A percentile compares a stretch with the other conserved stretches of the same genome.
Evolutionary conservation across 768 basidiomycete species (phyloP).

Genomic region (Polyporus arcularius): DNA sequence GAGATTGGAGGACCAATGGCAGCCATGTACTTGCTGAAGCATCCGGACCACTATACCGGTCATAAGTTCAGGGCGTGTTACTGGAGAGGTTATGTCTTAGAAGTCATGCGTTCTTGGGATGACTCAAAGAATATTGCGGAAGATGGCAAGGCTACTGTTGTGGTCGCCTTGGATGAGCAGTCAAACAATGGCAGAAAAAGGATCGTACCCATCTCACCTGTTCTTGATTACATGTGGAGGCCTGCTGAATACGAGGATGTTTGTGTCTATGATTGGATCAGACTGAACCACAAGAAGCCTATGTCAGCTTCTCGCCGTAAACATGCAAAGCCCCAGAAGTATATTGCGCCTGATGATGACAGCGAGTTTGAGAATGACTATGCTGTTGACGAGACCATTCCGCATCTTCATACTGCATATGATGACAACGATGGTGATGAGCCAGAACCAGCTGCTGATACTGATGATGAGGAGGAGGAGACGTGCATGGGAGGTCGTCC

Average conservation of each 20-base stretch:
- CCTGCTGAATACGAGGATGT: constrained; percentile 2
- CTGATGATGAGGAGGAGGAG: too few relatives aligned
- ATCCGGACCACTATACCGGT: constrained; percentile 19
- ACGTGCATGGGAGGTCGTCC: too few relatives aligned
- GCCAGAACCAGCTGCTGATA: too few relatives aligned
- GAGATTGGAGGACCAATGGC: constrained; percentile 20
- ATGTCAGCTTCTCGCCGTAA: neutral
- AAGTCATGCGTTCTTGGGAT: neutral
- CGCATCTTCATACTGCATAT: too few relatives aligned
- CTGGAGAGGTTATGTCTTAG: constrained; percentile 7
- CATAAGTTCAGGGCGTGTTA: constrained; percentile 12
- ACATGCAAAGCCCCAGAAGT: neutral
- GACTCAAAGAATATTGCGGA: neutral
- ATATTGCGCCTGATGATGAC: neutral
- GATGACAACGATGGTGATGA: too few relatives aligned
- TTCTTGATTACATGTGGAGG: constrained; percentile 12
- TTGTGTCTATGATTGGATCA: constrained; percentile 6
- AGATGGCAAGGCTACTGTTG: constrained; percentile 1
- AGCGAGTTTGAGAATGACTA: neutral
- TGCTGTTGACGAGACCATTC: too few relatives aligned
- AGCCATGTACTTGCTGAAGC: constrained; percentile 15
- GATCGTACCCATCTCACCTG: constrained; percentile 4
- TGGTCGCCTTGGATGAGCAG: constrained; percentile 2
- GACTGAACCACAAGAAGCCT: neutral
- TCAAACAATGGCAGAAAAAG: neutral